phyloP scores from a whole-genome alignment of 2,329 filamentous ascomycete species.

The Penicillium brevicompactum region DNA sequence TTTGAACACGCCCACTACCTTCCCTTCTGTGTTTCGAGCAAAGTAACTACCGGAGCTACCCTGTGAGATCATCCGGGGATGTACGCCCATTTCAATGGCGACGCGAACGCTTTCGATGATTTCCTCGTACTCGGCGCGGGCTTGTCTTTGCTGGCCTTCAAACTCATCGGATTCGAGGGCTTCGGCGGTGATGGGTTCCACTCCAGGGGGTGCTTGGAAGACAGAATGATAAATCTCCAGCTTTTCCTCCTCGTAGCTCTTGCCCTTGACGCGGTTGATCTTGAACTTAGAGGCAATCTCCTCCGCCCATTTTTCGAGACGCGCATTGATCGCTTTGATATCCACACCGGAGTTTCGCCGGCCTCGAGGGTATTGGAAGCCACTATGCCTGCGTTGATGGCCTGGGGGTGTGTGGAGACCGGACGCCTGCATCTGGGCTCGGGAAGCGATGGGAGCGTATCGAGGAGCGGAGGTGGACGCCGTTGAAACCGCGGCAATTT shows the following conservation, averaged over 20 bases:
- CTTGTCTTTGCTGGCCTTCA: slow-evolving; percentile 64
- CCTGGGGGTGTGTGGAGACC: slow-evolving; percentile 41
- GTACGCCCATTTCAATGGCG: slow-evolving; percentile 86
- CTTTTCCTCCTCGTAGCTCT: slow-evolving; percentile 75
- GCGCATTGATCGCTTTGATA: slow-evolving; percentile 96
- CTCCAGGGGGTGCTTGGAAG: slow-evolving; percentile 88
- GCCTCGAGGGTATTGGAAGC: slow-evolving; percentile 52
- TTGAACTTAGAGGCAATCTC: slow-evolving; percentile 98
- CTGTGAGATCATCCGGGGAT: slow-evolving; percentile 94
- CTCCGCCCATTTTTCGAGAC: slow-evolving; percentile 93
- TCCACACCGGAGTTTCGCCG: slow-evolving; percentile 86
- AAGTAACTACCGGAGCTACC: slow-evolving; percentile 99
- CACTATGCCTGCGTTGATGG: slow-evolving; percentile 51
- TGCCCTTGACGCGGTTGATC: slow-evolving; percentile 73
- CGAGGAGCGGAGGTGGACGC: slow-evolving; percentile 60
- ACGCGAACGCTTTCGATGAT: slow-evolving; percentile 86
- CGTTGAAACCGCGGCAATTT: slow-evolving; percentile 56
- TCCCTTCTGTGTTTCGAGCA: slow-evolving; percentile 85
- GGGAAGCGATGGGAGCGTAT: slow-evolving; percentile 61
- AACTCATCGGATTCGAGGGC: slow-evolving; percentile 63
- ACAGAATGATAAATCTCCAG: slow-evolving; percentile 97
- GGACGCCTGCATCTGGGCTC: slow-evolving; percentile 54
- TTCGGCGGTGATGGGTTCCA: slow-evolving; percentile 77
- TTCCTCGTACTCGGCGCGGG: slow-evolving; percentile 78
- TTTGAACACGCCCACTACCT: slow-evolving; percentile 97